These are phyloP conservation scores for Coemansia sp. DNA, from an alignment of 192 early-diverging fungal species.

Conservation along the genomic window DNA sequence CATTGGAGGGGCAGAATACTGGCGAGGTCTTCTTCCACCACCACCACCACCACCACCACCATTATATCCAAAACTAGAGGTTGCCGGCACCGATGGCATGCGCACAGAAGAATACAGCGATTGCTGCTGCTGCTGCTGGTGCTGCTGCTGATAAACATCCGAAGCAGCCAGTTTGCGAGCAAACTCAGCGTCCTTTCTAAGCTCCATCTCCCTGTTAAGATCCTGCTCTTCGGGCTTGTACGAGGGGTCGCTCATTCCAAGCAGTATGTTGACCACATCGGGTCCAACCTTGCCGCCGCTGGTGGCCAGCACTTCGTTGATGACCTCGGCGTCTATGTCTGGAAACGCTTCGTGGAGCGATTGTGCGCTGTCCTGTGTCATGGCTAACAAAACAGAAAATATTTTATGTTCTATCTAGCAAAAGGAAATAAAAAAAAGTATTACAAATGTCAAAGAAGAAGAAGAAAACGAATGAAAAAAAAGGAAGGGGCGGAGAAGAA, in stretches of 20 bases:
- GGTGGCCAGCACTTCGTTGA: conserved; percentile 21
- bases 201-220: conserved; percentile 1
- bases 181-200: conserved; percentile 22
- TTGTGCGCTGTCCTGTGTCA: conserved; percentile 28
- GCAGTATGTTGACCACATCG: conserved; percentile 14
- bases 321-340: conserved; percentile 34
- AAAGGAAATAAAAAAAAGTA: conserved; percentile 8
- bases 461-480: not conserved
- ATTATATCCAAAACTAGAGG: not conserved
- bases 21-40: not conserved
- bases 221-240: conserved; percentile 37
- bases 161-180: conserved; percentile 26
- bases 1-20: not conserved
- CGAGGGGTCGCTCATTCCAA: conserved; percentile 39
- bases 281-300: conserved; percentile 22
- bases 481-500: not conserved
- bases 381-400: not conserved
- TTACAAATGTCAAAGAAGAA: not conserved
- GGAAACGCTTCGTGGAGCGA: conserved; percentile 42
- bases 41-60: not conserved
- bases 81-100: no score
- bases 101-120: no score
- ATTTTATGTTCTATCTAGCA: not conserved
- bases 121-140: not conserved
- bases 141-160: conserved; percentile 9